Evolutionary conservation across 1,284 basidiomycete species (phyloP), one percentile per base, ranked within the genome.

Genomic region (Trichosporon coremiiforme): DNA sequence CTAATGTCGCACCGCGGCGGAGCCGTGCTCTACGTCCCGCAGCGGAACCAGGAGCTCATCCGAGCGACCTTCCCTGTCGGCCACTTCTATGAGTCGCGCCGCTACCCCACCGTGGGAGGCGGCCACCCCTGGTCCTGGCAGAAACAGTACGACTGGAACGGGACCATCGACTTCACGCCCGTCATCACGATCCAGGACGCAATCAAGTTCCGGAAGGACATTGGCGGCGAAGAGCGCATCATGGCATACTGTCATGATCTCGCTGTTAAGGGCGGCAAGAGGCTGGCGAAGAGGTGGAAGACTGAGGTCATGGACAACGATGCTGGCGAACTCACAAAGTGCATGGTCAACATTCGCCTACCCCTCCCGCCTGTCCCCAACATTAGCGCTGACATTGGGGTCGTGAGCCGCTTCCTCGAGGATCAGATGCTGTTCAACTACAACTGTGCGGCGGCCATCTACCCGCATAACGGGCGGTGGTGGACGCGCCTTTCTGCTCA

Each of bases 141-240:
- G 57, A 60, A 60, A 13, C 74, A 80, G 68, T 78, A 65, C 57
- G 72, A 70, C 38, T 83, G 78, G 78, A 78, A 77, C 9, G 79
- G 79, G 4, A 82, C 80, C 3, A 65, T 66, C 15, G 79, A 83
- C 68, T 80, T 76, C 74, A 70, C 69, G 3, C 71, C 71, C 2
- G 75, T 68, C 25, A 70, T 80, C 66, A 78, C 75, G 0, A 75
- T 78, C 29, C 62, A 69, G 4, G 75, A 80, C 88, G 93, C 93
- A 0, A 80, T 95, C 9, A 87, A 90, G 60, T 95, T 94, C 84
- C 87, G 94, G 33, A 78, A 88, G 65, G 90, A 89, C 87, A 85
- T 95, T 22, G 94, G 94, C 0, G 94, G 94, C 1, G 94, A 96
- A 82, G 84, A 87, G 17, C 87, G 87, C 68, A 94, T 95, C 72